Conservation (phyloP, 179 eudicot species). For the Carnegiea gigantea region DNA sequence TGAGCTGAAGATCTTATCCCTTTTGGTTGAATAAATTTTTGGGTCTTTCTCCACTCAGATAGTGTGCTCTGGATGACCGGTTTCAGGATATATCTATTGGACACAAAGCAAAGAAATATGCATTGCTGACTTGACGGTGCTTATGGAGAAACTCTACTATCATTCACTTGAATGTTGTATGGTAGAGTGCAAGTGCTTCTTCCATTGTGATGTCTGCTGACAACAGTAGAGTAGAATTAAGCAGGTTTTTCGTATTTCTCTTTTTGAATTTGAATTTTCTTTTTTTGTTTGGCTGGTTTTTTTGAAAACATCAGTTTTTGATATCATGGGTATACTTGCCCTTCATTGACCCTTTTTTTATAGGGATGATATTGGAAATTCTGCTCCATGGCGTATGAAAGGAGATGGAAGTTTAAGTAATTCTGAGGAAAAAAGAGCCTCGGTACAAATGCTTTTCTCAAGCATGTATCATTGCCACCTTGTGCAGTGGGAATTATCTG, state of each 20-base stretch:
- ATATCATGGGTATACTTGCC: slow-evolving; percentile 4
- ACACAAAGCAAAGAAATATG: slow-evolving; percentile 19
- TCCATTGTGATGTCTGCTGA: slow-evolving; percentile 47
- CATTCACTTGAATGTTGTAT: slow-evolving; percentile 30
- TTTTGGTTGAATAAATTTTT: neutral
- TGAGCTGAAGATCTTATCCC: neutral
- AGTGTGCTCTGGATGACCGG: neutral
- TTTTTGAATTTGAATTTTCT: neutral
- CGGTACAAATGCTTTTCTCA: slow-evolving; percentile 38
- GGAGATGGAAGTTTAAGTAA: slow-evolving; percentile 35
- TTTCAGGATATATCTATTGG: neutral
- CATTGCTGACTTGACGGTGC: slow-evolving; percentile 16
- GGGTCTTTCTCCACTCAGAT: neutral
- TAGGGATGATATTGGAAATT: slow-evolving; percentile 50
- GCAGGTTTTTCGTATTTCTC: slow-evolving; percentile 25
- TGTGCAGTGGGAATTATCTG: slow-evolving; percentile 1
- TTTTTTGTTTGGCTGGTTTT: too few relatives aligned
- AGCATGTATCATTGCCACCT: neutral
- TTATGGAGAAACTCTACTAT: slow-evolving; percentile 27
- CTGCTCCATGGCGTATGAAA: slow-evolving; percentile 41
- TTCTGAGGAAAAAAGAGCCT: slow-evolving; percentile 48
- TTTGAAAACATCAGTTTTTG: slow-evolving; percentile 4
- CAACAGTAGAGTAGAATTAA: slow-evolving; percentile 37
- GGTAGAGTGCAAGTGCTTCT: slow-evolving; percentile 26
- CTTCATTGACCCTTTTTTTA: slow-evolving; percentile 14